A percentile compares a stretch with the other conserved stretches of the same genome.
Evolutionary conservation across 2,329 filamentous ascomycete genomes (phyloP).

Genomic region (Plenodomus tracheiphilus): DNA sequence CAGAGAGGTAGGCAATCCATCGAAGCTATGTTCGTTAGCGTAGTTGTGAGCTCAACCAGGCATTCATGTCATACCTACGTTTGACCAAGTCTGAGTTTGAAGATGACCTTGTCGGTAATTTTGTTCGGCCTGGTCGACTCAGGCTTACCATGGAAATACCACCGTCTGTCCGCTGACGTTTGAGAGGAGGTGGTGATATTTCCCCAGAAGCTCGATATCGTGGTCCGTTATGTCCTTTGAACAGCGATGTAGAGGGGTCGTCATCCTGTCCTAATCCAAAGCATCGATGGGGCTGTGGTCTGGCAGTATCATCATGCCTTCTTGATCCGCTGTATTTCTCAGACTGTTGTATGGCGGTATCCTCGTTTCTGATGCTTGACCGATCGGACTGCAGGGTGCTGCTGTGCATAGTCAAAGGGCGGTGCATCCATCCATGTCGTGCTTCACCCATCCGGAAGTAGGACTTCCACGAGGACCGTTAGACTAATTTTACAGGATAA

Average conservation of each 20-base stretch:
- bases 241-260: not conserved
- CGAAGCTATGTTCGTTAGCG: not conserved
- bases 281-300: not conserved
- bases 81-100: not conserved
- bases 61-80: constrained; percentile 8
- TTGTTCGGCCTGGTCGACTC: not conserved
- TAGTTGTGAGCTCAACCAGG: not conserved
- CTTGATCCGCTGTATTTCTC: too few species aligned
- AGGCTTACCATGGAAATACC: not conserved
- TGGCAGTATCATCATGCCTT: not conserved
- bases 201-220: constrained; percentile 1
- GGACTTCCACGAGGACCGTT: too few species aligned
- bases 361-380: not conserved
- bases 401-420: not conserved
- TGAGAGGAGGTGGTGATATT: constrained; percentile 32
- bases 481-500: not conserved
- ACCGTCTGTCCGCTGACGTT: constrained; percentile 17
- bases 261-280: not conserved
- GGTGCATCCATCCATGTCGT: not conserved
- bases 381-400: not conserved
- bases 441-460: not conserved
- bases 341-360: not conserved
- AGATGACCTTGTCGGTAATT: not conserved
- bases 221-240: not conserved
- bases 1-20: not conserved